Percentiles rank a stretch among this genome's conserved stretches.
These are phyloP conservation scores for Sutorius australiensis DNA, from an alignment of 768 basidiomycete species.

Conservation along the genomic window DNA sequence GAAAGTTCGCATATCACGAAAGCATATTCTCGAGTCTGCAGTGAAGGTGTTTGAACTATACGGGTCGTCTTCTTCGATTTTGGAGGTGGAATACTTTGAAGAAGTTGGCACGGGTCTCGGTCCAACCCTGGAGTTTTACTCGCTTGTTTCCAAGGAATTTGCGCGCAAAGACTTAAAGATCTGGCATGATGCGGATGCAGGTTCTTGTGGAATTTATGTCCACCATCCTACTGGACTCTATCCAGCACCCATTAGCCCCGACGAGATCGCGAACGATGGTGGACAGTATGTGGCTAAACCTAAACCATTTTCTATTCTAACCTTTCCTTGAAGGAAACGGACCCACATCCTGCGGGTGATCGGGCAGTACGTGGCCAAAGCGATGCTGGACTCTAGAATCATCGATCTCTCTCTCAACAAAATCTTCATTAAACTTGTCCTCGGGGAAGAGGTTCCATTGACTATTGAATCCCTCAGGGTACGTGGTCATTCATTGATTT, in stretches of 20 bases:
- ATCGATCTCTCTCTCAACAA: slow-evolving; percentile 95
- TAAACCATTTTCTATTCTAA: not conserved
- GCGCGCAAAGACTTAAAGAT: slow-evolving; percentile 82
- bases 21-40: slow-evolving; percentile 92
- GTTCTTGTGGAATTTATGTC: slow-evolving; percentile 64
- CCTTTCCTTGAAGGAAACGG: slow-evolving; percentile 54
- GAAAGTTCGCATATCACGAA: slow-evolving; percentile 94
- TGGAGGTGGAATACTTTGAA: slow-evolving; percentile 98
- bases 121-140: slow-evolving; percentile 97
- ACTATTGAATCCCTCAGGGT: slow-evolving; percentile 83
- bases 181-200: slow-evolving; percentile 83
- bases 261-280: slow-evolving; percentile 67
- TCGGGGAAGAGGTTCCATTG: slow-evolving; percentile 82
- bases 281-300: slow-evolving; percentile 55
- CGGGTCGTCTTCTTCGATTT: slow-evolving; percentile 86
- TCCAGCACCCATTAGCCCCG: slow-evolving; percentile 74
- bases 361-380: slow-evolving; percentile 96
- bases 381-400: slow-evolving; percentile 94
- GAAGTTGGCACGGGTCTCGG: slow-evolving; percentile 98
- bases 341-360: slow-evolving; percentile 85
- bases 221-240: slow-evolving; percentile 83
- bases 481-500: slow-evolving; percentile 18
- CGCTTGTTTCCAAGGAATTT: slow-evolving; percentile 94
- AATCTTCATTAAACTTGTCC: slow-evolving; percentile 86
- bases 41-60: slow-evolving; percentile 97